phyloP scores from a whole-genome alignment of 768 basidiomycete genomes.

The Xerocomus brunneocitrinus region DNA sequence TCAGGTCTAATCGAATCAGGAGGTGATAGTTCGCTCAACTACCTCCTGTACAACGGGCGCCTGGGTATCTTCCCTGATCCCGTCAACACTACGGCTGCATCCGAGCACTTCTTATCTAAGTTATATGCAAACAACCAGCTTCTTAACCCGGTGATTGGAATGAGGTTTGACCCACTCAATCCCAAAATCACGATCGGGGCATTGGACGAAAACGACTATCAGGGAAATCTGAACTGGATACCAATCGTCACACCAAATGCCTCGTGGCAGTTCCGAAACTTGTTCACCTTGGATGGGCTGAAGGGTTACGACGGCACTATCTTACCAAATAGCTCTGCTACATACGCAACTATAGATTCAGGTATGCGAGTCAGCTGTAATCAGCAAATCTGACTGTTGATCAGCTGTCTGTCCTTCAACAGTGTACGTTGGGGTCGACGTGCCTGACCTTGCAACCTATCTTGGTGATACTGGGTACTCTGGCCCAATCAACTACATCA shows the following conservation, averaged over 20 bases:
- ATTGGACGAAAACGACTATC: slow-evolving; percentile 19
- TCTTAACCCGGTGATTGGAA: slow-evolving; percentile 21
- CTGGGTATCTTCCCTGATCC: slow-evolving; percentile 21
- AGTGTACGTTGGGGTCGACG: slow-evolving; percentile 5
- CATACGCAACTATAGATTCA: slow-evolving; percentile 9
- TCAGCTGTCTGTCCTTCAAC: neutral
- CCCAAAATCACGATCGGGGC: slow-evolving; percentile 27
- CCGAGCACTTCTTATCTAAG: slow-evolving; percentile 12
- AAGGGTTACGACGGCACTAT: slow-evolving; percentile 20
- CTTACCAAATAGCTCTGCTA: slow-evolving; percentile 5
- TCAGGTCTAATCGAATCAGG: slow-evolving; percentile 17
- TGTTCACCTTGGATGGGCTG: slow-evolving; percentile 11
- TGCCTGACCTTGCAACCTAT: slow-evolving; percentile 6
- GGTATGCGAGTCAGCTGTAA: slow-evolving; percentile 1
- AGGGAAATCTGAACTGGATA: slow-evolving; percentile 22
- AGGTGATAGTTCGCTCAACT: slow-evolving; percentile 9
- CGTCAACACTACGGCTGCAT: slow-evolving; percentile 15
- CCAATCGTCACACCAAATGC: slow-evolving; percentile 13
- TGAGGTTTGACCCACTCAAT: slow-evolving; percentile 19
- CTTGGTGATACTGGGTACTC: slow-evolving; percentile 7
- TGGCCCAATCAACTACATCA: slow-evolving; percentile 12
- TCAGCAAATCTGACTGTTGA: neutral
- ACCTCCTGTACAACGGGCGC: slow-evolving; percentile 20
- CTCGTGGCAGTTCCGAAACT: slow-evolving; percentile 6
- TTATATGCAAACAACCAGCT: slow-evolving; percentile 13